phyloP scores from a whole-genome alignment of 2,329 filamentous ascomycete genomes.

The Pochonia chlamydosporia region DNA sequence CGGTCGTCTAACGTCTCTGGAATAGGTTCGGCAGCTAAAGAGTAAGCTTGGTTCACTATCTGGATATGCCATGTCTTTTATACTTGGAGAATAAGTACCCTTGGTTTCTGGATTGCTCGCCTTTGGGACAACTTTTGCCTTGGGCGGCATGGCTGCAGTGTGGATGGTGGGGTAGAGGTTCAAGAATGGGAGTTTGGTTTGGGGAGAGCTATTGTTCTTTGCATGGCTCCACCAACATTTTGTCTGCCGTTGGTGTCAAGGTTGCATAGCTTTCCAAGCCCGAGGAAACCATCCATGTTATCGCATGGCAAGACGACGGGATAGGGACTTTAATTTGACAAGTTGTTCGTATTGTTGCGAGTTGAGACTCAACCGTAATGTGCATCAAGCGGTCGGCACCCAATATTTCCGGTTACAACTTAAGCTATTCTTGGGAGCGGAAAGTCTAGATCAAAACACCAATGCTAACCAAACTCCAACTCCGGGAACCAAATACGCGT shows the following conservation, averaged over 20 bases:
- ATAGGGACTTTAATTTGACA: too few species aligned
- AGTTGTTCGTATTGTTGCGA: too few species aligned
- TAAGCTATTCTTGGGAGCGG: too few species aligned
- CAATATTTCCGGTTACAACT: too few species aligned
- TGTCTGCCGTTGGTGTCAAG: not conserved
- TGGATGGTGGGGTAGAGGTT: constrained; percentile 13
- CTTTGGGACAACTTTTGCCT: constrained; percentile 15
- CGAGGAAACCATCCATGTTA: too few species aligned
- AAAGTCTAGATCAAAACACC: too few species aligned
- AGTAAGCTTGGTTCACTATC: not conserved
- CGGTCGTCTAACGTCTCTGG: constrained; percentile 44
- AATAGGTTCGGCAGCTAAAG: constrained; percentile 23
- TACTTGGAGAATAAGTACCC: constrained; percentile 10
- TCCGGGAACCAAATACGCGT: too few species aligned
- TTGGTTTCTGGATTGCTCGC: constrained; percentile 16
- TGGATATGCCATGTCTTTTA: not conserved
- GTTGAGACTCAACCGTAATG: too few species aligned
- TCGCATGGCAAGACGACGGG: too few species aligned
- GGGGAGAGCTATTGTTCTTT: constrained; percentile 12
- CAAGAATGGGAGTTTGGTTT: constrained; percentile 5
- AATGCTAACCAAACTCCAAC: too few species aligned
- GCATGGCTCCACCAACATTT: constrained; percentile 5
- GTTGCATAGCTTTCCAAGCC: too few species aligned
- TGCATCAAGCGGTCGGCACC: too few species aligned
- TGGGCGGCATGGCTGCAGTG: constrained; percentile 17